A percentile compares a stretch with the other conserved stretches of the same genome.
Conservation (phyloP, 768 basidiomycete genomes). For the Scleroderma bovista region DNA sequence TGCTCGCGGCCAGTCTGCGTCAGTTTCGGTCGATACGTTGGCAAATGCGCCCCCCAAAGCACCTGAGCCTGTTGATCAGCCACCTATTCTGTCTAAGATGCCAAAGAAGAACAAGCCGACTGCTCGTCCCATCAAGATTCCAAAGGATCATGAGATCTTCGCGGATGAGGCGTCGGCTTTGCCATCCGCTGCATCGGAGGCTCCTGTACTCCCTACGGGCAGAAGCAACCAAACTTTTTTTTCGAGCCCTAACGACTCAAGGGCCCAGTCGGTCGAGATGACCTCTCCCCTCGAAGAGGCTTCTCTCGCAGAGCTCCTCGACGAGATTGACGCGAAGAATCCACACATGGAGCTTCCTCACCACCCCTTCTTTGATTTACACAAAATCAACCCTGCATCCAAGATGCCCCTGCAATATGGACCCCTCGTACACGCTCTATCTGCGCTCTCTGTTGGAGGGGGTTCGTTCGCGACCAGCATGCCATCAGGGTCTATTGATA, state of each 20-base stretch:
- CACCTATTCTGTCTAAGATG: conserved; percentile 74
- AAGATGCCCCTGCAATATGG: conserved; percentile 82
- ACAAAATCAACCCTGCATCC: conserved; percentile 66
- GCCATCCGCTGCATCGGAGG: conserved; percentile 46
- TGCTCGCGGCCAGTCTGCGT: not conserved
- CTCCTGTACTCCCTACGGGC: conserved; percentile 32
- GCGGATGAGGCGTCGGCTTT: conserved; percentile 38
- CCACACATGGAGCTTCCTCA: conserved; percentile 61
- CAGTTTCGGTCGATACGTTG: conserved; percentile 14
- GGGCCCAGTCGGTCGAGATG: conserved; percentile 56
- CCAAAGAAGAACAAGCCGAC: conserved; percentile 77
- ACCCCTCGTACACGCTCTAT: conserved; percentile 79
- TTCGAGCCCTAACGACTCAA: conserved; percentile 51
- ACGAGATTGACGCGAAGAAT: conserved; percentile 57
- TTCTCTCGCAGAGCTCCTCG: conserved; percentile 59
- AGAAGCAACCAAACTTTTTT: conserved; percentile 31
- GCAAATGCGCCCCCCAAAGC: conserved; percentile 12
- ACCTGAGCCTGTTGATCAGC: conserved; percentile 45
- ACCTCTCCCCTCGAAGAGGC: conserved; percentile 38
- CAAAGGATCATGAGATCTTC: conserved; percentile 51
- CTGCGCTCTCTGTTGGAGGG: conserved; percentile 79
- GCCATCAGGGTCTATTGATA: conserved; percentile 85
- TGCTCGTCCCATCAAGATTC: conserved; percentile 50
- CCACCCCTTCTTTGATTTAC: conserved; percentile 71
- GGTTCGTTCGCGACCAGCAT: conserved; percentile 75